Conservation (phyloP, 352 stramenopile genomes). For the Globisporangium carolinianum region DNA sequence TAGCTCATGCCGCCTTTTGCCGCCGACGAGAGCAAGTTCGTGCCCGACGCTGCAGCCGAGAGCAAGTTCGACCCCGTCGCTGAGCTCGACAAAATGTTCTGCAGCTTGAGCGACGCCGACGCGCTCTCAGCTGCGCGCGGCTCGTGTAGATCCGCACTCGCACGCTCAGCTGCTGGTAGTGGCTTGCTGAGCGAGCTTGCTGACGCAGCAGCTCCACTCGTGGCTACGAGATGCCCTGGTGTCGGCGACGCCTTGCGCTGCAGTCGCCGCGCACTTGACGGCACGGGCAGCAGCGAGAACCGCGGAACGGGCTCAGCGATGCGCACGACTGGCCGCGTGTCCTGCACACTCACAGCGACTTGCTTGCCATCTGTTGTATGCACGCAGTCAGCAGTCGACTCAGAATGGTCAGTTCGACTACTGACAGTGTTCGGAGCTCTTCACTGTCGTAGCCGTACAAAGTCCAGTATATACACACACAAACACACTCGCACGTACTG, state of each 20-base stretch:
- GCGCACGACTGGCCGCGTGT: constrained; percentile 56
- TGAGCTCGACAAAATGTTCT: constrained; percentile 61
- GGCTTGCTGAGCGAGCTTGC: background rate
- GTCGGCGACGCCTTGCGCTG: constrained; percentile 28
- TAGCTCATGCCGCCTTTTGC: constrained; percentile 82
- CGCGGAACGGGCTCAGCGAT: constrained; percentile 71
- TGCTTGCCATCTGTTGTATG: constrained; percentile 56
- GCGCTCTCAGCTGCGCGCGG: constrained; percentile 15
- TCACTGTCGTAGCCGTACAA: background rate
- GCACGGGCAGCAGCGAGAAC: constrained; percentile 75
- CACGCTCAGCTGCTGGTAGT: background rate
- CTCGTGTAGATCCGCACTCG: constrained; percentile 33
- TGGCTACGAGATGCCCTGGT: constrained; percentile 1
- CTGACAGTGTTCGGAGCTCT: too few species aligned
- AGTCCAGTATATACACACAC: background rate
- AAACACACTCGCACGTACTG: constrained; percentile 33
- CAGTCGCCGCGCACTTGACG: constrained; percentile 44
- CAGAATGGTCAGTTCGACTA: too few species aligned
- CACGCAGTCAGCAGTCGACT: background rate
- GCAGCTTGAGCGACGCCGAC: constrained; percentile 37
- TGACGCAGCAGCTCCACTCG: constrained; percentile 8
- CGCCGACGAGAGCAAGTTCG: constrained; percentile 53
- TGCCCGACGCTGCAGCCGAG: constrained; percentile 50
- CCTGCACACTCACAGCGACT: constrained; percentile 57
- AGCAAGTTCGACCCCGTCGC: constrained; percentile 59